Base-by-base conservation (phyloP, 2,329 filamentous ascomycete species). In the Scopulariopsis brevicaulis region DNA sequence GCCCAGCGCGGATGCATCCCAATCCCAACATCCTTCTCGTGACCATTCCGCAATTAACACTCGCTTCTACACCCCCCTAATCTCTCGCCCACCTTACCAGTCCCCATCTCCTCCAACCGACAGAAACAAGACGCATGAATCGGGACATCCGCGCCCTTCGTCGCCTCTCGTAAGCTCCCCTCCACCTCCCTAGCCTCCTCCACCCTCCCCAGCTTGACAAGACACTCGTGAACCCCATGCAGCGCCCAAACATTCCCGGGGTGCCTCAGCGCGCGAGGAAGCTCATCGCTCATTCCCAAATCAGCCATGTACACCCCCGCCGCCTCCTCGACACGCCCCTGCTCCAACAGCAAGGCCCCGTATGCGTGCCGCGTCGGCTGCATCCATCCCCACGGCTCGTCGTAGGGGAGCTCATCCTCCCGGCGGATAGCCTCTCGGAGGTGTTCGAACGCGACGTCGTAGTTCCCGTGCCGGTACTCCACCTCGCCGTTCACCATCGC, bases 351-450 rank as follows among this genome's bases (percentile, higher is more conserved):
- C 3, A 91, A 72, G 0, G 86, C 87, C 1, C 83, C 86, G 55
- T 85, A 85, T 0, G 86, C 86, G 67, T 90, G 87, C 3, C 86
- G 75, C 0, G 82, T 80, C 0, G 87, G 87, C 65, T 88, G 84
- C 86, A 90, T 89, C 86, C 87, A 90, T 0, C 84, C 85, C 86
- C 86, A 90, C 0, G 87, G 87, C 66, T 91, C 87, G 54, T 86
- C 84, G 60, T 88, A 90, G 0, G 82, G 82, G 32, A 90, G 74
- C 0, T 67, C 69, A 63, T 88, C 85, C 61, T 89, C 84, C 2
- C 80, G 74, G 1, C 70, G 65, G 24, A 88, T 81, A 0, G 85
- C 78, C 12, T 72, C 73, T 1, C 78, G 76, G 2, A 91, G 72
- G 56, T 81, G 75, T 3, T 70, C 64, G 65, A 88, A 90, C 0